phyloP scores from a whole-genome alignment of 2,329 filamentous ascomycete genomes.

The Zalaria obscura region DNA sequence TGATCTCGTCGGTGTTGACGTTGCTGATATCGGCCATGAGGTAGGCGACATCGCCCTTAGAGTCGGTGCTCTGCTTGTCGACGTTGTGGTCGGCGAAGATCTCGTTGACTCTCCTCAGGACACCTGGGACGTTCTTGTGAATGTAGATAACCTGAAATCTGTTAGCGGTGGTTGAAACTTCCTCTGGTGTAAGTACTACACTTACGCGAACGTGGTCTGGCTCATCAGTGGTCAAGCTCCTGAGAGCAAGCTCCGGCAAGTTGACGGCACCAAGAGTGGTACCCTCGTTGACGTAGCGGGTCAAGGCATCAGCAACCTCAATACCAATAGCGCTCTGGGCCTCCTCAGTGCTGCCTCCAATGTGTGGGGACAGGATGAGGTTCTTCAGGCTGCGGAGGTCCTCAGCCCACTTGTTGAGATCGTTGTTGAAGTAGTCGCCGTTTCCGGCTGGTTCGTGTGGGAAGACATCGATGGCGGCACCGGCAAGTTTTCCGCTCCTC shows the following conservation, averaged over 20 bases:
- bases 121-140: constrained; percentile 91
- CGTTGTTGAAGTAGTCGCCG: constrained; percentile 82
- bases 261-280: constrained; percentile 87
- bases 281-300: constrained; percentile 92
- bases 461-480: constrained; percentile 93
- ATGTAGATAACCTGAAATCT: constrained; percentile 63
- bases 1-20: constrained; percentile 68
- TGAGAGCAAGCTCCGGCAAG: constrained; percentile 84
- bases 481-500: constrained; percentile 73
- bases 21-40: constrained; percentile 95
- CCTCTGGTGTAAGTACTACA: constrained; percentile 13
- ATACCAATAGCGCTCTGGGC: constrained; percentile 91
- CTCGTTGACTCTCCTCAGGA: constrained; percentile 87
- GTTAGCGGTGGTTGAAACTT: background rate
- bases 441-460: constrained; percentile 88
- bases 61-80: constrained; percentile 97
- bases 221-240: constrained; percentile 82
- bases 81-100: constrained; percentile 93
- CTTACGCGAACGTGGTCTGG: constrained; percentile 63
- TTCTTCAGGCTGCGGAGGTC: constrained; percentile 79
- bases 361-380: constrained; percentile 89
- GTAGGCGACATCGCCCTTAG: constrained; percentile 84
- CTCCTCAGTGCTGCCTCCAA: constrained; percentile 94
- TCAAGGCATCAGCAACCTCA: constrained; percentile 77
- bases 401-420: constrained; percentile 70